Conservation (phyloP, 768 basidiomycete genomes). For the Phanerochaete sordida region DNA sequence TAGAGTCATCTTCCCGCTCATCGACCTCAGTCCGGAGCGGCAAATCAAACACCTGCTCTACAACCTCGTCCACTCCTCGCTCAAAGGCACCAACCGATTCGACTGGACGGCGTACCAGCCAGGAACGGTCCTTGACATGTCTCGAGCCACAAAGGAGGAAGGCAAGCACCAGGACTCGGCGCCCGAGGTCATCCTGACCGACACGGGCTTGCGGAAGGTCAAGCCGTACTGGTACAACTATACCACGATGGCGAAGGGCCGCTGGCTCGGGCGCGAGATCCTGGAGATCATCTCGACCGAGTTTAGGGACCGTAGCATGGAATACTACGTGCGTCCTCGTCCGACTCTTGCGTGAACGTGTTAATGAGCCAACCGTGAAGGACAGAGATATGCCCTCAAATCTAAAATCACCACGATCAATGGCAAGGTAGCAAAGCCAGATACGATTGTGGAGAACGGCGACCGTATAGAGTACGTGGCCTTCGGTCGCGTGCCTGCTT, state of each 20-base stretch:
- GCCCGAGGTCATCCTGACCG: neutral
- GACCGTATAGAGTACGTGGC: constrained; percentile 84
- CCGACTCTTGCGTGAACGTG: neutral
- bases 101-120: neutral
- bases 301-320: constrained; percentile 89
- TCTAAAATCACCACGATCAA: constrained; percentile 96
- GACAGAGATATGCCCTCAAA: constrained; percentile 68
- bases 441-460: constrained; percentile 77
- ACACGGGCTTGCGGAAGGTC: constrained; percentile 57
- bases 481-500: no score
- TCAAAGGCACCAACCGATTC: neutral
- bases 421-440: constrained; percentile 77
- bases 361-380: neutral
- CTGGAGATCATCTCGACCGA: constrained; percentile 92
- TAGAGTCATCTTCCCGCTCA: constrained; percentile 1
- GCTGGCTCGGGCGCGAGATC: constrained; percentile 86
- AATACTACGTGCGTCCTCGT: constrained; percentile 82
- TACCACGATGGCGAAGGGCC: constrained; percentile 87
- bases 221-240: constrained; percentile 93
- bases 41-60: constrained; percentile 1
- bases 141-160: neutral
- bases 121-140: neutral
- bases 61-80: neutral
- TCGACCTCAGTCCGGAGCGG: neutral
- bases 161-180: neutral